Base-by-base conservation (phyloP, 805 yeast genomes). In the Teunomyces lycoperdinae region DNA sequence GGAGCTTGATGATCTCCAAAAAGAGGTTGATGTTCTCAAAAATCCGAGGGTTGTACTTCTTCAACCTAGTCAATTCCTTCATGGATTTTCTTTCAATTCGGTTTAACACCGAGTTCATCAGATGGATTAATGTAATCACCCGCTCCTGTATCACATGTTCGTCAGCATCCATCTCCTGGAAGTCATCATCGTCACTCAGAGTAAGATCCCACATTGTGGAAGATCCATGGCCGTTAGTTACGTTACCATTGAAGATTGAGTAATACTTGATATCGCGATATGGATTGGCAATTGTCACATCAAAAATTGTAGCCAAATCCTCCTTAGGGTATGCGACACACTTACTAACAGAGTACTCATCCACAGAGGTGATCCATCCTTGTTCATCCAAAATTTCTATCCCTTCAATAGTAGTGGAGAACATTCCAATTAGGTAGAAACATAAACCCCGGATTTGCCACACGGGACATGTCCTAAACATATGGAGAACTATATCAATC, bases 371-470 rank as follows among this genome's bases (percentile, higher is more conserved):
- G 3, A 52, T 48, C 97, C 97, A 92, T 1, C 83, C 83, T 46
- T 78, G 71, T 56, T 89, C 96, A 59, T 89, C 96, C 47, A 91
- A 68, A 11, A 90, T 81, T 60, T 91, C 97, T 17, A 83, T 76
- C 0, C 98, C 98, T 58, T 88, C 89, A 11, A 69, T 71, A 0
- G 96, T 88, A 17, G 76, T 74, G 0, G 94, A 74, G 24, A 90
- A 72, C 53, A 88, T 72, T 0, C 97, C 96, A 30, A 92, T 66
- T 0, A 81, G 87, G 55, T 79, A 87, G 55, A 86, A 87, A 9
- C 96, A 87, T 1, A 89, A 78, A 1, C 94, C 94, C 49, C 84
- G 78, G 26, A 92, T 59, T 44, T 84, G 81, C 73, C 86, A 79
- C 16, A 64, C 58, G 5, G 67, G 58, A 24, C 71, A 68, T 8